Percentiles rank a stretch among this genome's conserved stretches.
Conservation (phyloP, 768 basidiomycete species). For the Mycena vitilis region DNA sequence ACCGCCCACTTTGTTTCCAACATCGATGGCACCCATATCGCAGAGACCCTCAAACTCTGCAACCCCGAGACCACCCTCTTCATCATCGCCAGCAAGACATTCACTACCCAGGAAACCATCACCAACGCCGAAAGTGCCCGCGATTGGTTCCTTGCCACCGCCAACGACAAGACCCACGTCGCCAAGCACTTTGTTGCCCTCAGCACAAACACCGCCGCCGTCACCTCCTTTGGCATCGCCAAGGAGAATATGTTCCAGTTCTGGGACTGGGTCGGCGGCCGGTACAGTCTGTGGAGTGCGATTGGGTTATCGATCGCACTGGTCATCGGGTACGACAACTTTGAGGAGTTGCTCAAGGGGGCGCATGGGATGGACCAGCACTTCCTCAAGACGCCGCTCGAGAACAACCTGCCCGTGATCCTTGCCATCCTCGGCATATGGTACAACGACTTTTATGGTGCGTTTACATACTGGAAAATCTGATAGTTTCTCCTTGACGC, state of each 20-base stretch:
- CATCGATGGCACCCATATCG: slow-evolving; percentile 97
- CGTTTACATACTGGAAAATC: slow-evolving; percentile 30
- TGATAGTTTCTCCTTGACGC: slow-evolving; percentile 9
- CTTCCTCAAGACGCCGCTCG: slow-evolving; percentile 88
- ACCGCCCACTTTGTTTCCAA: slow-evolving; percentile 93
- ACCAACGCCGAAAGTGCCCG: slow-evolving; percentile 96
- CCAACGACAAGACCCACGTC: slow-evolving; percentile 90
- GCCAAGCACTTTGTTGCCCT: slow-evolving; percentile 99
- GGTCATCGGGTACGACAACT: slow-evolving; percentile 94
- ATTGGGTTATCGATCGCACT: slow-evolving; percentile 96
- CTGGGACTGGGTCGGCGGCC: slow-evolving; percentile 99
- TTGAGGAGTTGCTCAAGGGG: slow-evolving; percentile 88
- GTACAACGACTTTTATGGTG: slow-evolving; percentile 99
- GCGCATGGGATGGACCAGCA: slow-evolving; percentile 99
- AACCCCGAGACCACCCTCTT: slow-evolving; percentile 95
- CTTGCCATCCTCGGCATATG: slow-evolving; percentile 92
- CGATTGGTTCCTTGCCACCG: slow-evolving; percentile 90
- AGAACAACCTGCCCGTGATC: slow-evolving; percentile 92
- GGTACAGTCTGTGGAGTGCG: slow-evolving; percentile 98
- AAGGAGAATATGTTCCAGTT: slow-evolving; percentile 98
- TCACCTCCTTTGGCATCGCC: slow-evolving; percentile 93
- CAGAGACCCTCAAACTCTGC: slow-evolving; percentile 84
- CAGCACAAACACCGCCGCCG: slow-evolving; percentile 94
- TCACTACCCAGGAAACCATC: slow-evolving; percentile 99
- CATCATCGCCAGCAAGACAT: slow-evolving; percentile 99